Conservation (phyloP, 345 rosid species). For the Populus simonii region DNA sequence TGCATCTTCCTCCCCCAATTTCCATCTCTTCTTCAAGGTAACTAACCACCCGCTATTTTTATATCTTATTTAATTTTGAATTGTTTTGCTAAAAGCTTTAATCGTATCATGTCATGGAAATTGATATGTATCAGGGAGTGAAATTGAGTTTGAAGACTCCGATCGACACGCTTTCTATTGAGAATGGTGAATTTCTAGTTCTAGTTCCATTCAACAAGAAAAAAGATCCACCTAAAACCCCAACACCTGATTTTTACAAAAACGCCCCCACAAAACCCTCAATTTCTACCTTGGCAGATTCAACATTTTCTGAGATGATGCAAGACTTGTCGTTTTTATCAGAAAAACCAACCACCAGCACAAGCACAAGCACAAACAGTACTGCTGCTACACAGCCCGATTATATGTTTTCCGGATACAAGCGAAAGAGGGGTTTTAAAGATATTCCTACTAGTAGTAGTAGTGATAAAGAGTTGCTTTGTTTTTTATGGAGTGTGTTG, state of each 20-base stretch:
- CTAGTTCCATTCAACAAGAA: conserved; percentile 69
- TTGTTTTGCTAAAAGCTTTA: background rate
- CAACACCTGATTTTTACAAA: conserved; percentile 32
- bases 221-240: conserved; percentile 40
- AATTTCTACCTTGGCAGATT: conserved; percentile 49
- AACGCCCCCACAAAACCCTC: conserved; percentile 18
- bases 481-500: conserved; percentile 46
- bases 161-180: conserved; percentile 31
- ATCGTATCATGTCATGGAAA: background rate
- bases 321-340: conserved; percentile 42
- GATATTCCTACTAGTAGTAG: background rate
- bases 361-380: background rate
- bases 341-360: background rate
- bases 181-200: conserved; percentile 58
- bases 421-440: conserved; percentile 41
- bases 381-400: background rate
- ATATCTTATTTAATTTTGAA: background rate
- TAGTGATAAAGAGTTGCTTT: conserved; percentile 24
- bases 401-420: conserved; percentile 13
- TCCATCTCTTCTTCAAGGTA: conserved; percentile 79
- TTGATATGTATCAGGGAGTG: conserved; percentile 47
- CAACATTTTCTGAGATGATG: conserved; percentile 54
- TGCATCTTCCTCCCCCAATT: conserved; percentile 61
- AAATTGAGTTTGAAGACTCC: conserved; percentile 46
- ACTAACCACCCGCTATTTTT: background rate